Evolutionary conservation across 2,329 filamentous ascomycete genomes (phyloP), one percentile per base, ranked within the genome.

Genomic region (Botrytis fabae): DNA sequence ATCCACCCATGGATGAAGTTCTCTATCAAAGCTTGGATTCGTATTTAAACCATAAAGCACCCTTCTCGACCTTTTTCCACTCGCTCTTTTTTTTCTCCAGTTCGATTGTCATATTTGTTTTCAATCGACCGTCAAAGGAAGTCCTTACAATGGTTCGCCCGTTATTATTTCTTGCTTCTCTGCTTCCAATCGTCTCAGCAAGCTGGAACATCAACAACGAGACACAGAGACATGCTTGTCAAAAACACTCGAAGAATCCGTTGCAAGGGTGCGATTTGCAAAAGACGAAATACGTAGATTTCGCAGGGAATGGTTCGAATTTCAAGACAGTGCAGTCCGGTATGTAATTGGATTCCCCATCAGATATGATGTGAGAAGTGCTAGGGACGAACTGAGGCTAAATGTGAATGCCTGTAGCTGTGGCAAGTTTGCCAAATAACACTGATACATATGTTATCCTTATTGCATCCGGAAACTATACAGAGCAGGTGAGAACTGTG

Each of bases 381-480:
- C 42, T 69, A 25, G 12, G 22, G n/a, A 14, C 14, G 38, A 54
- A n/a, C 35, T 63, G 5, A 7, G 48, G 35, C 72, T 77, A 70
- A 78, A 22, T 42, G 22, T 42, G 10, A 65, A 22, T 44, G 60
- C 25, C 44, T 2, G 12, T 65, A 78, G 78, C 78, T 70, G 75
- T 79, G 48, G 73, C 69, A 46, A 76, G 77, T 40, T 61, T 80
- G 35, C 78, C 77, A 63, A 78, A 79, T 51, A 78, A 79, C 28
- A 77, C 75, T 70, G 78, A 78, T 48, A 76, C 79, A n/a, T 79
- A 86, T 73, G 85, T 85, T 28, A 91, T 92, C 76, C 84, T 92
- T 20, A 86, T 92, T 63, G 85, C 86, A 0, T 84, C 88, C 0
- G 90, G 90, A 0, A 85, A 84, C 74, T 92, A 92, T 77, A 86